Percentiles rank a stretch among this genome's conserved stretches.
phyloP scores from a whole-genome alignment of 2,329 filamentous ascomycete species.

The Leptographium flavum region DNA sequence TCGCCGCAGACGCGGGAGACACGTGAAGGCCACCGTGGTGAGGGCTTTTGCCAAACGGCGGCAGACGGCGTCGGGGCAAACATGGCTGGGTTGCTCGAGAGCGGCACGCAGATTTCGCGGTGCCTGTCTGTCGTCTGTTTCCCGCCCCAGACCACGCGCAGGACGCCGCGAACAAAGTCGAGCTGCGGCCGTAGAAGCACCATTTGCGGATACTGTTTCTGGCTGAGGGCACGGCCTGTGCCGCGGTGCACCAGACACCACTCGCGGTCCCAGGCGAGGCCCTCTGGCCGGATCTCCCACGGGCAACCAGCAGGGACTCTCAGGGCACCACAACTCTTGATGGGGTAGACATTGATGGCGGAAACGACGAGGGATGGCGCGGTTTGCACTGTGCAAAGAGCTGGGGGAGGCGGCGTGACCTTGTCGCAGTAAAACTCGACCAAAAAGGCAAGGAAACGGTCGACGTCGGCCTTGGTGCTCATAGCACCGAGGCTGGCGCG shows the following conservation, averaged over 20 bases:
- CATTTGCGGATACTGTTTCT: slow-evolving; percentile 84
- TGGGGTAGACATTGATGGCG: slow-evolving; percentile 65
- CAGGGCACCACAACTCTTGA: slow-evolving; percentile 86
- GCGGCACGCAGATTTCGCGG: slow-evolving; percentile 37
- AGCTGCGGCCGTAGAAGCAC: slow-evolving; percentile 63
- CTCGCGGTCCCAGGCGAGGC: slow-evolving; percentile 86
- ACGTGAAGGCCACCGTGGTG: slow-evolving; percentile 25
- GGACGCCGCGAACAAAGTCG: slow-evolving; percentile 51
- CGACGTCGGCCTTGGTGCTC: slow-evolving; percentile 65
- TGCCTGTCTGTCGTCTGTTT: slow-evolving; percentile 11
- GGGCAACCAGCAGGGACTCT: slow-evolving; percentile 43
- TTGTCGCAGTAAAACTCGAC: slow-evolving; percentile 44
- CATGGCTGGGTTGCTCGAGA: slow-evolving; percentile 52
- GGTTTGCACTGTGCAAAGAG: not conserved
- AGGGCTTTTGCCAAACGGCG: slow-evolving; percentile 7
- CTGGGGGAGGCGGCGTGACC: not conserved
- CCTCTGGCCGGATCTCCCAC: slow-evolving; percentile 73
- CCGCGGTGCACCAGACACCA: slow-evolving; percentile 89
- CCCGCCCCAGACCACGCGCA: slow-evolving; percentile 45
- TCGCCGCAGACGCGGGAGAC: slow-evolving; percentile 64
- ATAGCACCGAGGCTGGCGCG: slow-evolving; percentile 80
- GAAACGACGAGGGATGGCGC: slow-evolving; percentile 1
- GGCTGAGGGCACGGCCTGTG: slow-evolving; percentile 70
- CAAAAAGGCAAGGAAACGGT: slow-evolving; percentile 57
- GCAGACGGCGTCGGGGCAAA: slow-evolving; percentile 22